Conservation (phyloP, 768 basidiomycete species). For the Xanthoconium stramineum region DNA sequence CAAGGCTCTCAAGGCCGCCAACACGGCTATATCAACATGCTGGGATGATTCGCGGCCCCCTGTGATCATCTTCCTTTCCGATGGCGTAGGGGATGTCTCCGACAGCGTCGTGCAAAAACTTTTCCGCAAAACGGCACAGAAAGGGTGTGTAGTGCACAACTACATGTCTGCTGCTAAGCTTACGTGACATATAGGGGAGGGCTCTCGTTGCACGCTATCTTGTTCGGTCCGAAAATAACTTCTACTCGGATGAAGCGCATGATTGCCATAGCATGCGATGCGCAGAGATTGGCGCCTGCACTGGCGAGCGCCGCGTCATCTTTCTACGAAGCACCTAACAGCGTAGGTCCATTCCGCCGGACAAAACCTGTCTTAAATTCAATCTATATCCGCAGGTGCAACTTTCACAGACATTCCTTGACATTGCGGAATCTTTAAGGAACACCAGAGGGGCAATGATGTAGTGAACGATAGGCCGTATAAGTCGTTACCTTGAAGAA, state of each 20-base stretch:
- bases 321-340: conserved; percentile 48
- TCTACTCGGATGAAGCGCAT: conserved; percentile 38
- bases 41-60: conserved; percentile 49
- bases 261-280: conserved; percentile 46
- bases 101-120: conserved; percentile 36
- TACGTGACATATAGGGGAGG: conserved; percentile 38
- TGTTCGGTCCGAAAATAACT: conserved; percentile 42
- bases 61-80: conserved; percentile 55
- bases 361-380: background rate
- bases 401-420: conserved; percentile 52
- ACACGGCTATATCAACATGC: conserved; percentile 35
- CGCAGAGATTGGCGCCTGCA: conserved; percentile 35
- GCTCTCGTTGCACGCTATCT: conserved; percentile 55
- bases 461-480: conserved; percentile 12
- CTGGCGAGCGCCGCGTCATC: conserved; percentile 37
- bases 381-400: conserved; percentile 36
- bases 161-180: background rate
- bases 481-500: too few species aligned
- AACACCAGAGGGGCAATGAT: conserved; percentile 50
- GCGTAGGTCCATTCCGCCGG: conserved; percentile 32
- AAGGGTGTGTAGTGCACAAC: conserved; percentile 35
- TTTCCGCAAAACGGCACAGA: conserved; percentile 34
- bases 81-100: conserved; percentile 43
- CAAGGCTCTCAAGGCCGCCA: conserved; percentile 37
- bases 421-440: conserved; percentile 53